Percentiles rank a stretch among this genome's conserved stretches.
phyloP scores from a whole-genome alignment of 2,329 filamentous ascomycete genomes.

The Ophiocordyceps camponoti-saundersi region DNA sequence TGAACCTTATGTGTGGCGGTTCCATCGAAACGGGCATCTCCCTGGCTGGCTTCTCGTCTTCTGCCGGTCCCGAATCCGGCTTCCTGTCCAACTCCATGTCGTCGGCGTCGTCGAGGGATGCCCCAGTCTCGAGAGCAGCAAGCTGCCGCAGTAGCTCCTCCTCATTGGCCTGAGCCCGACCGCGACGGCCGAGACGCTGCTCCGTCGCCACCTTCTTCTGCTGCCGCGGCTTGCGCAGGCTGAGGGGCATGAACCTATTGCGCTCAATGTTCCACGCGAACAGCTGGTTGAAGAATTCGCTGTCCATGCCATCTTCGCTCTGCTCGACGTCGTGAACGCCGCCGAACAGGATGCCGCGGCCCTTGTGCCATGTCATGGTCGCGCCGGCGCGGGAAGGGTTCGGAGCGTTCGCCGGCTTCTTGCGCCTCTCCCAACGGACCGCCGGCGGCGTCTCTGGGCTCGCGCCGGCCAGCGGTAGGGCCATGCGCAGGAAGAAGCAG shows the following conservation, averaged over 20 bases:
- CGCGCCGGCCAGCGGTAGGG: slow-evolving; percentile 51
- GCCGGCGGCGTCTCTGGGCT: slow-evolving; percentile 47
- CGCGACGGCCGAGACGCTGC: slow-evolving; percentile 42
- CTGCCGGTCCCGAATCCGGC: slow-evolving; percentile 30
- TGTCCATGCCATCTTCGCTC: slow-evolving; percentile 88
- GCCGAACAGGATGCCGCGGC: slow-evolving; percentile 81
- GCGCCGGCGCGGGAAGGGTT: slow-evolving; percentile 71
- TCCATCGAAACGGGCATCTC: slow-evolving; percentile 57
- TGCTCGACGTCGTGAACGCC: slow-evolving; percentile 88
- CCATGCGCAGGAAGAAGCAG: slow-evolving; percentile 80
- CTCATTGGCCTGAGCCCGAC: slow-evolving; percentile 76
- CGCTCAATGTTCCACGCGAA: slow-evolving; percentile 92
- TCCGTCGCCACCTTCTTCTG: slow-evolving; percentile 40
- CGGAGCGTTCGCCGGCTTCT: slow-evolving; percentile 79
- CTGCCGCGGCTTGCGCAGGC: slow-evolving; percentile 55
- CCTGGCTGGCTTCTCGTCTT: slow-evolving; percentile 39
- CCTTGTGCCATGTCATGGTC: slow-evolving; percentile 90
- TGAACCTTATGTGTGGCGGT: slow-evolving; percentile 81
- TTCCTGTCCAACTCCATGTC: slow-evolving; percentile 30
- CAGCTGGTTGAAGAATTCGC: slow-evolving; percentile 86
- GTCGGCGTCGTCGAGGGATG: slow-evolving; percentile 36
- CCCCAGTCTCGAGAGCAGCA: slow-evolving; percentile 65
- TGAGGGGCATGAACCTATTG: slow-evolving; percentile 82
- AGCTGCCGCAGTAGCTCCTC: slow-evolving; percentile 80
- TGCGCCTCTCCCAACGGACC: slow-evolving; percentile 82